Percentiles rank a stretch among this genome's conserved stretches.
These are phyloP conservation scores for Ganoderma lingzhi DNA, from an alignment of 1,284 basidiomycete genomes.

Conservation along the genomic window DNA sequence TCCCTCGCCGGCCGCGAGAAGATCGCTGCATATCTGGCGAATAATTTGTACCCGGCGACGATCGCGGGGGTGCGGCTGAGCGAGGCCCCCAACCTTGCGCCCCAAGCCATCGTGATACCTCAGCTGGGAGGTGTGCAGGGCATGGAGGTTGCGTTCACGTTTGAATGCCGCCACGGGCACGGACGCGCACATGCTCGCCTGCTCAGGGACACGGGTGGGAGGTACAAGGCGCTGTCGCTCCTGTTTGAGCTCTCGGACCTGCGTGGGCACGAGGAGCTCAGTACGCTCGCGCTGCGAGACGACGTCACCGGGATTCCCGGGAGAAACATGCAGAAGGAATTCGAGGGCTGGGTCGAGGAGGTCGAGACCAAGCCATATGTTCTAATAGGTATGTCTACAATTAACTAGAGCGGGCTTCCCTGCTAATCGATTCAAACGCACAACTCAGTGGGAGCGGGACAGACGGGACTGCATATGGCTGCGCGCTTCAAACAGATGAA, in stretches of 20 bases:
- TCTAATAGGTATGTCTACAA: conserved; percentile 1
- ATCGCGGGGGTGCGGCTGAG: conserved; percentile 44
- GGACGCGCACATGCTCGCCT: conserved; percentile 51
- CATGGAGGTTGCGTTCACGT: conserved; percentile 46
- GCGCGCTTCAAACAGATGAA: conserved; percentile 60
- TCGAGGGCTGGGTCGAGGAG: conserved; percentile 23
- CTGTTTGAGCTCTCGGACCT: conserved; percentile 41
- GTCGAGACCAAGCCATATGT: conserved; percentile 32
- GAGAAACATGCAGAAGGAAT: conserved; percentile 27
- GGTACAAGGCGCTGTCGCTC: conserved; percentile 37
- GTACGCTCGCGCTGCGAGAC: conserved; percentile 24
- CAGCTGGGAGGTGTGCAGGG: conserved; percentile 25
- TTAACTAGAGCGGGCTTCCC: background rate
- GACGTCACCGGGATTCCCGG: conserved; percentile 27
- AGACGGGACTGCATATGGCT: conserved; percentile 59
- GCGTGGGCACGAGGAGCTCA: conserved; percentile 42
- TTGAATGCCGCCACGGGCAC: conserved; percentile 47
- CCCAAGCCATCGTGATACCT: conserved; percentile 34
- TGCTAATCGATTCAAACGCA: background rate
- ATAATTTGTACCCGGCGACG: conserved; percentile 37
- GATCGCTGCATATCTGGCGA: conserved; percentile 53
- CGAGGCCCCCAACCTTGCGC: conserved; percentile 37
- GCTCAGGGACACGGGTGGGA: conserved; percentile 26
- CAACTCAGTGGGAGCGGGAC: conserved; percentile 58
- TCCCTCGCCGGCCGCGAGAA: conserved; percentile 54